A percentile compares a stretch with the other conserved stretches of the same genome.
Evolutionary conservation across 805 yeast genomes (phyloP).

Genomic region (Saccharomycopsis schoenii): DNA sequence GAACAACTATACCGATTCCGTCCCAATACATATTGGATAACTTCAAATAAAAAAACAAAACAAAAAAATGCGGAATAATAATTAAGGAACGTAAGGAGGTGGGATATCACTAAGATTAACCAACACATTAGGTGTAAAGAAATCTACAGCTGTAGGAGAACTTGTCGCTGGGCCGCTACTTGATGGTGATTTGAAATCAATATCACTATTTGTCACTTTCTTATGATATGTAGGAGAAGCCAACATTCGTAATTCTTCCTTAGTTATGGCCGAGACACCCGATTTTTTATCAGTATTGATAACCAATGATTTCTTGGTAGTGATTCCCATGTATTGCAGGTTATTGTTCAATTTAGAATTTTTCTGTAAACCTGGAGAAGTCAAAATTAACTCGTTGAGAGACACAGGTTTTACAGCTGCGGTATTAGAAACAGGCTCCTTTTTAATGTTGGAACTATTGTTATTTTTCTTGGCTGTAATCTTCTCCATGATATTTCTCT

Average conservation of each 20-base stretch:
- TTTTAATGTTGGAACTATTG: background rate
- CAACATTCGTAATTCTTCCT: background rate
- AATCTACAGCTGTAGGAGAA: conserved; percentile 1
- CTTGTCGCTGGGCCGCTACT: background rate
- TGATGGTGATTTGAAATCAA: background rate
- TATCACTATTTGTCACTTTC: conserved; percentile 2
- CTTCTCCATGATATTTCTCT: conserved; percentile 2
- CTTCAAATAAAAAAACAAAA: background rate
- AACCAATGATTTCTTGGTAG: background rate
- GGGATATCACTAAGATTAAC: conserved; percentile 12
- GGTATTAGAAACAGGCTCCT: background rate
- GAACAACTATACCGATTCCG: background rate
- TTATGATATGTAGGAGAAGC: conserved; percentile 1
- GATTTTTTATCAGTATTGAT: background rate
- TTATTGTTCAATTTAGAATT: background rate
- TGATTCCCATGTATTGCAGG: background rate
- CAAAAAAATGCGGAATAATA: background rate
- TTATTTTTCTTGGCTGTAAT: background rate
- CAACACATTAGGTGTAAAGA: conserved; percentile 12
- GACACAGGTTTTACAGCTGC: background rate
- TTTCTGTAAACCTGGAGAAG: background rate
- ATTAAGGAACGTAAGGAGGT: conserved; percentile 17
- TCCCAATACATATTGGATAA: background rate
- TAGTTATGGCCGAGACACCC: background rate
- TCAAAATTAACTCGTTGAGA: background rate